phyloP scores from a whole-genome alignment of 2,329 filamentous ascomycete species.

The Colletotrichum gloeosporioides region DNA sequence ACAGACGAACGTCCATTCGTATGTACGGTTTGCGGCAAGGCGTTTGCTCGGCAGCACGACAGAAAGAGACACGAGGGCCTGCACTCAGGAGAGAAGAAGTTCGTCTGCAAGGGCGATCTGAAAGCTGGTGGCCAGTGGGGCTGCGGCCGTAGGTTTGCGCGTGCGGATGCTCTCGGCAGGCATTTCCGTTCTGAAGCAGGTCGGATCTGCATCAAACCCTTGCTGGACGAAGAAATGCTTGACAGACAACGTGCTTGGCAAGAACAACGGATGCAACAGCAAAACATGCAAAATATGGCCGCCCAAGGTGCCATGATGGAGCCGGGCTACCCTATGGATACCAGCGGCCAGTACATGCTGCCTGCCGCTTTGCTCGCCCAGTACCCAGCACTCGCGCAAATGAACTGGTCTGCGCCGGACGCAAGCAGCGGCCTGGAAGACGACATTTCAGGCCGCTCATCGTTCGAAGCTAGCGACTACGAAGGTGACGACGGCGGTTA shows the following conservation, averaged over 20 bases:
- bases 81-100: conserved; percentile 98
- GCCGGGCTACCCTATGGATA: conserved; percentile 62
- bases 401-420: conserved; percentile 77
- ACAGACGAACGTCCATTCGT: conserved; percentile 98
- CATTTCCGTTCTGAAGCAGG: conserved; percentile 97
- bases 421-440: conserved; percentile 77
- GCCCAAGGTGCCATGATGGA: conserved; percentile 63
- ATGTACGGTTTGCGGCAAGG: conserved; percentile 95
- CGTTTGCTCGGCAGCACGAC: conserved; percentile 96
- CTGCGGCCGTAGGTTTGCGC: conserved; percentile 89
- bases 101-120: conserved; percentile 92
- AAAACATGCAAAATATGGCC: conserved; percentile 65
- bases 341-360: conserved; percentile 68
- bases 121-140: conserved; percentile 88
- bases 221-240: conserved; percentile 90
- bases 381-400: conserved; percentile 88
- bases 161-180: conserved; percentile 90
- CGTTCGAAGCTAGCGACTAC: conserved; percentile 82
- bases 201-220: conserved; percentile 94
- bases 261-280: conserved; percentile 73
- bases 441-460: conserved; percentile 78
- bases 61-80: conserved; percentile 96
- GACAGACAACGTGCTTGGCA: conserved; percentile 79
- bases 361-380: conserved; percentile 88
- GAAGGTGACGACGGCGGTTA: conserved; percentile 76